A percentile compares a stretch with the other conserved stretches of the same genome.
Evolutionary conservation across 2,329 filamentous ascomycete species (phyloP).

Genomic region (Biscogniauxia mediterranea): DNA sequence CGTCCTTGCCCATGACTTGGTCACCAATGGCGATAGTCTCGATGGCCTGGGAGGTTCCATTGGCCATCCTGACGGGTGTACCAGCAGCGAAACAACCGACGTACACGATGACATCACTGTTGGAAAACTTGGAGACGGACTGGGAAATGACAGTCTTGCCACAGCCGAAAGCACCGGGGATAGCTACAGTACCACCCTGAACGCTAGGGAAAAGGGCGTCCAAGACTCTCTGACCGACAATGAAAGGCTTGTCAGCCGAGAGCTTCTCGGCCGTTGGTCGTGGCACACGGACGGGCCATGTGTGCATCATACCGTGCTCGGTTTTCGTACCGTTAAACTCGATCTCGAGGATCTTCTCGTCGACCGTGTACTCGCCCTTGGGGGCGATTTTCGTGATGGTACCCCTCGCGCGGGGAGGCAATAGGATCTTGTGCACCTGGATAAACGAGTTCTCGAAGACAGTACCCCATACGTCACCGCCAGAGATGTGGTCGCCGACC

Average conservation of each 20-base stretch:
- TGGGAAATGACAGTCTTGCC: conserved; percentile 99
- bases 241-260: conserved; percentile 83
- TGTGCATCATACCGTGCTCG: conserved; percentile 97
- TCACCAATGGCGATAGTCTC: too few relatives aligned
- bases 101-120: conserved; percentile 98
- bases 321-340: conserved; percentile 97
- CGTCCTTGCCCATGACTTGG: too few relatives aligned
- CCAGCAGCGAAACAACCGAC: conserved; percentile 58
- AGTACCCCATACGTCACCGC: conserved; percentile 91
- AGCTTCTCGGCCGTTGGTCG: conserved; percentile 91
- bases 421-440: conserved; percentile 86
- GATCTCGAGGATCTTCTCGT: conserved; percentile 89
- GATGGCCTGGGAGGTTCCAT: too few relatives aligned
- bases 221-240: conserved; percentile 94
- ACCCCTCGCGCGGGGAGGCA: conserved; percentile 85
- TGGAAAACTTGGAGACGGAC: conserved; percentile 98
- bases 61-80: too few relatives aligned
- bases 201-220: conserved; percentile 96
- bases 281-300: conserved; percentile 95
- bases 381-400: conserved; percentile 87
- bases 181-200: conserved; percentile 95
- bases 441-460: conserved; percentile 97
- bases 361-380: conserved; percentile 91
- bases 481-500: conserved; percentile 94
- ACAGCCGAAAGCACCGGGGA: conserved; percentile 96